Percentiles rank a stretch among this genome's conserved stretches.
Evolutionary conservation across 495 filamentous ascomycete species (phyloP).

Genomic region (Pseudomonodictys pantanalensis): DNA sequence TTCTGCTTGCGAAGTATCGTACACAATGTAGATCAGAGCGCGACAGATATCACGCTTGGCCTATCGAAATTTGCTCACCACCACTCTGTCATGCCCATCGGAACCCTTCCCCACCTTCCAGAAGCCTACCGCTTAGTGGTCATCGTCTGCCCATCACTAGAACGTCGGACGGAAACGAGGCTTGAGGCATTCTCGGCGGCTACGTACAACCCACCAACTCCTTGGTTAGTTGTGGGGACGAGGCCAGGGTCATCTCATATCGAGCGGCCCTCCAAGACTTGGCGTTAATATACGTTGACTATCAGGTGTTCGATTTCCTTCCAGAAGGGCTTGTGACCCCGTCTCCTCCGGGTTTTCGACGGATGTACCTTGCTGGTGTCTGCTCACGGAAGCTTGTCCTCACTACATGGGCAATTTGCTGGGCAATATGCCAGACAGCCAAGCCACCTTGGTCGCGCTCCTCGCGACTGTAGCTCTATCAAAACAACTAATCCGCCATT

Average conservation of each 20-base stretch:
- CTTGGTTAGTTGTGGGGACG: constrained; percentile 11
- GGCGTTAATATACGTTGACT: constrained; percentile 14
- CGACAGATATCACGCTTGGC: too few species aligned
- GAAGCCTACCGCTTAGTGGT: constrained; percentile 19
- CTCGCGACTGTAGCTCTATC: constrained; percentile 4
- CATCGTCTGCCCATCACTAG: too few species aligned
- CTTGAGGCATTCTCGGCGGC: not conserved
- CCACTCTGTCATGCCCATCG: not conserved
- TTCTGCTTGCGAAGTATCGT: too few species aligned
- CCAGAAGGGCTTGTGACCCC: constrained; percentile 25
- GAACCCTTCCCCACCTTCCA: constrained; percentile 11
- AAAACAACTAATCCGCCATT: constrained; percentile 1
- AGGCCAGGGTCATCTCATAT: constrained; percentile 17
- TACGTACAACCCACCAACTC: constrained; percentile 11
- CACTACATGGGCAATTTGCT: constrained; percentile 20
- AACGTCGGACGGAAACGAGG: not conserved
- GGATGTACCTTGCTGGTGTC: constrained; percentile 9
- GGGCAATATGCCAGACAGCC: constrained; percentile 1
- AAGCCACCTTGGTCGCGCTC: not conserved
- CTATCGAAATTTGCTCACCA: not conserved
- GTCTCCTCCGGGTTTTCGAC: constrained; percentile 6
- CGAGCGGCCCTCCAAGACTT: constrained; percentile 7
- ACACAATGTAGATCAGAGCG: too few species aligned
- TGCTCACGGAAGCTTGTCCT: constrained; percentile 23
- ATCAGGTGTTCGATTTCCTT: constrained; percentile 24